Evolutionary conservation across 495 filamentous ascomycete species (phyloP), one percentile per base, ranked within the genome.

Genomic region (Schizothecium vesticola): DNA sequence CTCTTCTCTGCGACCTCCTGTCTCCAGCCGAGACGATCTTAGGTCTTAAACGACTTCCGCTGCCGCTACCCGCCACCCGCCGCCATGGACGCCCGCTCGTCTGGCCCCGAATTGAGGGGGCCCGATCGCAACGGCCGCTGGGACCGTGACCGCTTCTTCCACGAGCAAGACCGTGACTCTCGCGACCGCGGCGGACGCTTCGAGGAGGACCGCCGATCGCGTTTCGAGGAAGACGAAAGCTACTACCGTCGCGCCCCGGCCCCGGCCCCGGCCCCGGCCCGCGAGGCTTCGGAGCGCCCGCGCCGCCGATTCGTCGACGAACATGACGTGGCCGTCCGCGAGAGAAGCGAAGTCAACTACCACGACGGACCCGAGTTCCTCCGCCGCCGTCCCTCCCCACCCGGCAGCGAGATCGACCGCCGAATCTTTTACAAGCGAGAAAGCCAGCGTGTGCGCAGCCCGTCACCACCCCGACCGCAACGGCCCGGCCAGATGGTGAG

Each of bases 91-190:
- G 68, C 74, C 69, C 77, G 75, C 28, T 69, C 74, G 19, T 68
- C 77, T 19, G 79, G 73, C 63, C 78, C 78, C 11, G 78, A 82
- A 70, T 72, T 80, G 43, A 72, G 73, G 22, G 76, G 76, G 61
- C 67, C 70, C 61, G 73, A 75, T 13, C 74, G 74, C 60, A 23
- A 72, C 56, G 79, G 76, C 43, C 80, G 81, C 69, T 84, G 79
- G 80, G 80, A 83, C 65, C 76, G 78, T 3, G 78, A 75, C 68
- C 82, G 80, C 59, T 76, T 80, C 72, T 59, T 75, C 78, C 67
- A 71, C 70, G 33, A 75, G 21, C 64, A 71, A 43, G 78, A 78
- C 55, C 77, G 74, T n/a, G 71, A 73, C 36, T 26, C 24, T 0
- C 67, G 67, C 58, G 77, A 78, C 43, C 77, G 74, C 28, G 70